Evolutionary conservation across 169 alveolate genomes (phyloP), one percentile per base, ranked within the genome.

Genomic region (Cryptosporidium ubiquitum): DNA sequence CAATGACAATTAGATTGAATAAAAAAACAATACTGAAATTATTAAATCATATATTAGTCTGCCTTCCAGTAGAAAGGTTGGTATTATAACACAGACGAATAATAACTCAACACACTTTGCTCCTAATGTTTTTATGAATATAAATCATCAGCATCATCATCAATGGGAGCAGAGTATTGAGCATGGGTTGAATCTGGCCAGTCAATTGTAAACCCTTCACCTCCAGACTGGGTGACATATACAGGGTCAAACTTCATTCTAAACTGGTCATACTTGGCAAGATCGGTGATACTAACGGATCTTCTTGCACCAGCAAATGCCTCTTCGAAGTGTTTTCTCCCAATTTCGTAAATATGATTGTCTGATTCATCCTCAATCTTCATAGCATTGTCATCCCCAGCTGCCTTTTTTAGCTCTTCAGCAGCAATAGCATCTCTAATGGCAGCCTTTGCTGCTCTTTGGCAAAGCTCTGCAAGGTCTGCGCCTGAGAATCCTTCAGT

Each of bases 401-500:
- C 47, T 3, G 79, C 91, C 26, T 85, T 91, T 69, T 85, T 91
- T 51, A 94, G 91, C 71, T 94, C 96, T 71, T 94, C 96, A 4
- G 96, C 95, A 18, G 96, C 95, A 69, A 96, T 95, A 23, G 98
- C 98, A 91, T 99, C 99, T 91, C 99, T 97, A 74, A 99, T 98
- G 14, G 99, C 99, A n/a, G 99, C 98, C 92, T 99, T 97, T 26
- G 99, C 99, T 4, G 99, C 99, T 69, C 99, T 96, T 89, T 99
- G 99, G 91, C 99, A 97, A 86, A 99, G 93, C 93, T 99, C 99
- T 51, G 99, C 99, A 73, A 99, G 85, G 94, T 99, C 99, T n/a
- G 99, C 99, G 18, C 99, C 99, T 52, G 99, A 97, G 95, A 99
- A 99, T 37, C 99, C 99, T 16, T 98, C 99, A 18, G 99, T 99